Percentiles rank a stretch among this genome's conserved stretches.
These are phyloP conservation scores for Fusarium armeniacum DNA, from an alignment of 2,329 filamentous ascomycete genomes.

Conservation along the genomic window DNA sequence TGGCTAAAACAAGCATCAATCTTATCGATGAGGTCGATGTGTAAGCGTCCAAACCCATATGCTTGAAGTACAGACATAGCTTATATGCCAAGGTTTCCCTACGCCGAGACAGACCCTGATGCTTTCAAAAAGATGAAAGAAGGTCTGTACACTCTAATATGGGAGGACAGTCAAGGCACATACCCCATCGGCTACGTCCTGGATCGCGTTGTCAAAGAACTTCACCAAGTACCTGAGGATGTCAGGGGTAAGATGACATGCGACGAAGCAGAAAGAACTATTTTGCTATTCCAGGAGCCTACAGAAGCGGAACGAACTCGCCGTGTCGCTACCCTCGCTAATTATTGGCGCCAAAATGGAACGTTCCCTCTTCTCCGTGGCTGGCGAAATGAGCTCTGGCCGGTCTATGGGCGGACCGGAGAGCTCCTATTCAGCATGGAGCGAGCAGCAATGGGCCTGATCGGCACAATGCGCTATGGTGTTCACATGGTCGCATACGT, in stretches of 20 bases:
- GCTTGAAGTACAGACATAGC: not conserved
- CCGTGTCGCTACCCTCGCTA: slow-evolving; percentile 68
- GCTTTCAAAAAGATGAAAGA: slow-evolving; percentile 69
- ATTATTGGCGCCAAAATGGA: slow-evolving; percentile 76
- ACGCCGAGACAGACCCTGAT: slow-evolving; percentile 72
- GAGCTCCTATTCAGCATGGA: slow-evolving; percentile 81
- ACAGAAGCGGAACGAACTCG: slow-evolving; percentile 74
- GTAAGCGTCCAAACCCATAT: slow-evolving; percentile 22
- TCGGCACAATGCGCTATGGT: slow-evolving; percentile 83
- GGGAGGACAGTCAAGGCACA: slow-evolving; percentile 72
- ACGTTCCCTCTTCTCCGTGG: slow-evolving; percentile 81
- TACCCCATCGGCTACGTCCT: slow-evolving; percentile 74
- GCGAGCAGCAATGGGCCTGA: slow-evolving; percentile 78
- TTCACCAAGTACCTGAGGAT: slow-evolving; percentile 62
- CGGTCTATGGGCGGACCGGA: slow-evolving; percentile 76
- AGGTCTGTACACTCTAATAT: slow-evolving; percentile 76
- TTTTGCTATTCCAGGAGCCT: slow-evolving; percentile 72
- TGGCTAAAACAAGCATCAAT: slow-evolving; percentile 48
- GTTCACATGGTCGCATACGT: slow-evolving; percentile 86
- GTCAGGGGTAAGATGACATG: slow-evolving; percentile 73
- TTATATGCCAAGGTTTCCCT: slow-evolving; percentile 76
- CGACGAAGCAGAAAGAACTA: slow-evolving; percentile 69
- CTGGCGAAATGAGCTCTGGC: slow-evolving; percentile 86
- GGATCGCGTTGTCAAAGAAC: slow-evolving; percentile 63
- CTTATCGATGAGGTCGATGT: slow-evolving; percentile 48